Evolutionary conservation across 805 yeast genomes (phyloP), one percentile per base, ranked within the genome.

Genomic region (Candida orba): DNA sequence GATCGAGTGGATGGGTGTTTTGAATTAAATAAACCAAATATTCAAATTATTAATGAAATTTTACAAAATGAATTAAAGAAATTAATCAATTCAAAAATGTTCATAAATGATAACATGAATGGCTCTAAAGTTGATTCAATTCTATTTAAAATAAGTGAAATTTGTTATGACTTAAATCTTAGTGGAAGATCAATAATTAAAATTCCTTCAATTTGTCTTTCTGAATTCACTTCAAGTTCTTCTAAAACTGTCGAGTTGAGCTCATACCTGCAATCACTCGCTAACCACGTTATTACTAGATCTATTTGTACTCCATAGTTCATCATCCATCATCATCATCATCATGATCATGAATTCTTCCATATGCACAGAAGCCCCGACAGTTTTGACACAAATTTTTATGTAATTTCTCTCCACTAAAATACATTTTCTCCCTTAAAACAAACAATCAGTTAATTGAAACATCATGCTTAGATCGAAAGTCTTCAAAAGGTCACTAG

Each of bases 1-100:
- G 76, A 71, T 54, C 55, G 76, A 36, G 67, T 67, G 5, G 75
- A 69, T 44, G 61, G 59, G 6, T 50, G 58, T 2, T 68, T 67
- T 43, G 51, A 48, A 34, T 56, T 71, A 6, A 61, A 63, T 3
- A 58, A 50, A 31, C 75, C 75, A 9, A 52, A 60, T n/a, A 39
- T 44, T 17, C 37, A 42, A 8, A 66, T 64, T 0, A 59, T 63
- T 4, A 51, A 47, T 23, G 48, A 51, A 31, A 68, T 69, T 14
- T 39, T 71, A 15, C 41, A 49, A 4, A 49, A 60, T 1, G 54
- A 62, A 12, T 49, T 68, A 10, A 49, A 52, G 2, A 39, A 39
- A 25, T 24, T 39, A 13, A 12, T 32, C 2, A 15, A 24, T 15
- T 9, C 32, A 3, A 32, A 32, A 2, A 23, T n/a, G 5, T 13